Conservation (phyloP, 2,329 filamentous ascomycete species). For the Penicillium sp. region DNA sequence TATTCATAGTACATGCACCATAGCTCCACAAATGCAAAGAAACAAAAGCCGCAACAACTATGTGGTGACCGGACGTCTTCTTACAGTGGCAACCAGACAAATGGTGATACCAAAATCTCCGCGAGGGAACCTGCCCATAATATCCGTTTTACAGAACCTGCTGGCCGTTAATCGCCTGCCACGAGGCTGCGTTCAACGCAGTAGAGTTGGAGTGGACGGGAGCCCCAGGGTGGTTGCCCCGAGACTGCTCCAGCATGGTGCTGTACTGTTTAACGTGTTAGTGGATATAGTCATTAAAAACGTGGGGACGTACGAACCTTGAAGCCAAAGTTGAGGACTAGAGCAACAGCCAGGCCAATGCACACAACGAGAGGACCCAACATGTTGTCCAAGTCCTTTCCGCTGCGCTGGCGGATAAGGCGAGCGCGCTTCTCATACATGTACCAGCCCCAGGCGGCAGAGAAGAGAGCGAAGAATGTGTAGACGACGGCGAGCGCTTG, state of each 20-base stretch:
- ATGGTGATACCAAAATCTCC: neutral
- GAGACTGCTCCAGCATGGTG: constrained; percentile 26
- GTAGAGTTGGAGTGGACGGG: constrained; percentile 15
- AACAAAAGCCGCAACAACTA: neutral
- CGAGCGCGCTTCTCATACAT: constrained; percentile 73
- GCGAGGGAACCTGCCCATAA: neutral
- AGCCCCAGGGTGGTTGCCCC: constrained; percentile 12
- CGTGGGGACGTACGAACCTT: constrained; percentile 49
- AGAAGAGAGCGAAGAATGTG: constrained; percentile 75
- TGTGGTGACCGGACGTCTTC: neutral
- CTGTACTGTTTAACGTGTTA: constrained; percentile 29
- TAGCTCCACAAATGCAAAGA: constrained; percentile 4
- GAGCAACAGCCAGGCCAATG: constrained; percentile 70
- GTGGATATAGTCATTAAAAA: neutral
- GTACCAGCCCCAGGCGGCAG: constrained; percentile 81
- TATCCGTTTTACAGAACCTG: constrained; percentile 14
- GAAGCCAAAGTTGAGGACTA: constrained; percentile 85
- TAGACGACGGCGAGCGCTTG: constrained; percentile 79
- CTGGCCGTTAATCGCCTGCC: constrained; percentile 22
- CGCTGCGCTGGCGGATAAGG: constrained; percentile 82
- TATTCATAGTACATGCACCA: constrained; percentile 1
- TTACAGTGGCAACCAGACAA: neutral
- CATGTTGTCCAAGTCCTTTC: constrained; percentile 89
- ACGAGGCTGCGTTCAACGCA: constrained; percentile 1
- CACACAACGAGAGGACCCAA: constrained; percentile 82